A percentile compares a stretch with the other conserved stretches of the same genome.
These are phyloP conservation scores for Craterostigma plantagineum DNA, from an alignment of 257 asterid species.

Conservation along the genomic window DNA sequence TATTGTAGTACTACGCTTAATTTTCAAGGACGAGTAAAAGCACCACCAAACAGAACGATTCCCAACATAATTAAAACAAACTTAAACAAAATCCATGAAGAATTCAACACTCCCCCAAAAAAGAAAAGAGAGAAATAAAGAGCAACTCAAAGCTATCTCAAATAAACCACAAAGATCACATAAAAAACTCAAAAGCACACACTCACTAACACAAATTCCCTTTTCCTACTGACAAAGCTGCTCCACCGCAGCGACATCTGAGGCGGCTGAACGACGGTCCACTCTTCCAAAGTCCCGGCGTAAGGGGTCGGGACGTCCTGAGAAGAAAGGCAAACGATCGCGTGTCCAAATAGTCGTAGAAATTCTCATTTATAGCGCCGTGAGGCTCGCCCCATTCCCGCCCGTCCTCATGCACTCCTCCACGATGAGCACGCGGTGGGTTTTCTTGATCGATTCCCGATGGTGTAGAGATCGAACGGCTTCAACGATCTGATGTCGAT, in stretches of 20 bases:
- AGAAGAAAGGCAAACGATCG: slow-evolving; percentile 33
- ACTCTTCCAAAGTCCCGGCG: slow-evolving; percentile 35
- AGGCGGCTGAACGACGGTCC: slow-evolving; percentile 42
- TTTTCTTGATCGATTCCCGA: slow-evolving; percentile 42
- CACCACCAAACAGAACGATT: too few relatives aligned
- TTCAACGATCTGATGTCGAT: slow-evolving; percentile 43
- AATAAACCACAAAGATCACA: too few relatives aligned
- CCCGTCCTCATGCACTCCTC: slow-evolving; percentile 51
- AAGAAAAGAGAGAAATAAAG: too few relatives aligned
- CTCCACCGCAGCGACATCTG: slow-evolving; percentile 42
- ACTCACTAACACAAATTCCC: too few relatives aligned
- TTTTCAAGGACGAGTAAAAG: too few relatives aligned
- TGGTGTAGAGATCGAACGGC: slow-evolving; percentile 36
- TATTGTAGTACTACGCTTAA: too few relatives aligned
- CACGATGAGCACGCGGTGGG: slow-evolving; percentile 36
- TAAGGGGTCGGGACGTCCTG: slow-evolving; percentile 47
- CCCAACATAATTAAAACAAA: too few relatives aligned
- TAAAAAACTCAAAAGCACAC: too few relatives aligned
- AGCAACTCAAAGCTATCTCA: too few relatives aligned
- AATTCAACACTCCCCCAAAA: too few relatives aligned
- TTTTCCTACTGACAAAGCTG: slow-evolving; percentile 35
- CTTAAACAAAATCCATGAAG: too few relatives aligned
- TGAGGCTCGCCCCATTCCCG: slow-evolving; percentile 41
- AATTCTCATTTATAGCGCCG: slow-evolving; percentile 43
- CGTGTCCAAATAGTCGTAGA: slow-evolving; percentile 31